phyloP scores from a whole-genome alignment of 176 grass and related monocot genomes.

The Thalia dealbata region DNA sequence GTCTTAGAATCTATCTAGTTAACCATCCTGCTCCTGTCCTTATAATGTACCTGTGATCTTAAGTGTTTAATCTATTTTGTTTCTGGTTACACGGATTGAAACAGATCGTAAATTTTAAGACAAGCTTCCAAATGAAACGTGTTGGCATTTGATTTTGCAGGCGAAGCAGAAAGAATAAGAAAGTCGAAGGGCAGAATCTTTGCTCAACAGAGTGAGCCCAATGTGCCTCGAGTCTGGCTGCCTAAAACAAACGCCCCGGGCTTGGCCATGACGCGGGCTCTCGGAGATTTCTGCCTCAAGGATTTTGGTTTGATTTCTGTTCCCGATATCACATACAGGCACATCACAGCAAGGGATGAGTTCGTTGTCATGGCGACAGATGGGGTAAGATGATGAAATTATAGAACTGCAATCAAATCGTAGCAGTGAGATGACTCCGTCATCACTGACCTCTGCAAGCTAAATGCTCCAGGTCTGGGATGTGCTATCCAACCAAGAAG shows the following conservation, averaged over 20 bases:
- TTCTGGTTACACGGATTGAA: no score
- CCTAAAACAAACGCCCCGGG: constrained; percentile 52
- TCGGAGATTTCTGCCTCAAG: constrained; percentile 78
- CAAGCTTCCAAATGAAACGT: not conserved
- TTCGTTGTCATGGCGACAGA: constrained; percentile 67
- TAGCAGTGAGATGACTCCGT: not conserved
- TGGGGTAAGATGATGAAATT: constrained; percentile 39
- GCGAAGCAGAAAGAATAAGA: constrained; percentile 59
- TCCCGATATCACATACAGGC: constrained; percentile 49
- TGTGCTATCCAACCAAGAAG: constrained; percentile 65
- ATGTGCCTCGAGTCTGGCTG: constrained; percentile 61
- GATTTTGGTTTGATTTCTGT: constrained; percentile 64
- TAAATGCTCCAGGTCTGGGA: constrained; percentile 56
- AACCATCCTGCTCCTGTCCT: no score
- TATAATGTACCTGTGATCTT: not conserved
- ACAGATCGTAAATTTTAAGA: no score
- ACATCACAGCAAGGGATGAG: constrained; percentile 47
- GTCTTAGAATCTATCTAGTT: no score
- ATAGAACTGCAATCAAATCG: not conserved
- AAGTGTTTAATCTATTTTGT: not conserved
- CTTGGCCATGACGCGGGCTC: constrained; percentile 62
- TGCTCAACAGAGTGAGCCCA: constrained; percentile 53
- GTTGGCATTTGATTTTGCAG: constrained; percentile 34
- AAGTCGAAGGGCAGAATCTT: constrained; percentile 56
- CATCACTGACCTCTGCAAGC: not conserved